Evolutionary conservation across 169 alveolate species (phyloP).

Genomic region (Plasmodium blacklocki): DNA sequence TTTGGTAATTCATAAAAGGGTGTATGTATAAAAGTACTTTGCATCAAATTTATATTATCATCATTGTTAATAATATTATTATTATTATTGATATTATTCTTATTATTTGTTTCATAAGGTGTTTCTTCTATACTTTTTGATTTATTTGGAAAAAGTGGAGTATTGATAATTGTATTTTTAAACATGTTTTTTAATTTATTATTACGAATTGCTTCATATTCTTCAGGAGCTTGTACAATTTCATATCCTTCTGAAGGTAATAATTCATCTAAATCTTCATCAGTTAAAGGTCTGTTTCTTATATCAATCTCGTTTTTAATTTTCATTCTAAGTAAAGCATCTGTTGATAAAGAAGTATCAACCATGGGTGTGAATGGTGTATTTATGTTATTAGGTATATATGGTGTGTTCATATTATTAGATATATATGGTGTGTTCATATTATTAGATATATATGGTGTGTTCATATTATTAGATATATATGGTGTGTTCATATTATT

Average conservation of each 20-base stretch:
- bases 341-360: not conserved
- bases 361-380: constrained; percentile 34
- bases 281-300: constrained; percentile 91
- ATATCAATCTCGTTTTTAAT: constrained; percentile 77
- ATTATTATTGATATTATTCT: not conserved
- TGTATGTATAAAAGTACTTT: constrained; percentile 56
- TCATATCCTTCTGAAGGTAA: constrained; percentile 95
- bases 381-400: not conserved
- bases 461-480: not conserved
- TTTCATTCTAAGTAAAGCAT: constrained; percentile 26
- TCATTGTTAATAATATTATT: not conserved
- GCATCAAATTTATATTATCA: constrained; percentile 7
- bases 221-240: constrained; percentile 92
- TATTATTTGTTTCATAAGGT: not conserved
- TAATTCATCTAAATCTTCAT: constrained; percentile 96
- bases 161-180: constrained; percentile 57
- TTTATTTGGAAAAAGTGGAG: constrained; percentile 84
- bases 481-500: not conserved
- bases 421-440: not conserved
- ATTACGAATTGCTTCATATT: constrained; percentile 85
- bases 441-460: constrained; percentile 5
- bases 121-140: constrained; percentile 22
- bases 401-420: constrained; percentile 20
- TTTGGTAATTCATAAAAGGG: constrained; percentile 46
- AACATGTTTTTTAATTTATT: constrained; percentile 73